Conservation (phyloP, 2,329 filamentous ascomycete species). For the Torrubiella hemipterigena region DNA sequence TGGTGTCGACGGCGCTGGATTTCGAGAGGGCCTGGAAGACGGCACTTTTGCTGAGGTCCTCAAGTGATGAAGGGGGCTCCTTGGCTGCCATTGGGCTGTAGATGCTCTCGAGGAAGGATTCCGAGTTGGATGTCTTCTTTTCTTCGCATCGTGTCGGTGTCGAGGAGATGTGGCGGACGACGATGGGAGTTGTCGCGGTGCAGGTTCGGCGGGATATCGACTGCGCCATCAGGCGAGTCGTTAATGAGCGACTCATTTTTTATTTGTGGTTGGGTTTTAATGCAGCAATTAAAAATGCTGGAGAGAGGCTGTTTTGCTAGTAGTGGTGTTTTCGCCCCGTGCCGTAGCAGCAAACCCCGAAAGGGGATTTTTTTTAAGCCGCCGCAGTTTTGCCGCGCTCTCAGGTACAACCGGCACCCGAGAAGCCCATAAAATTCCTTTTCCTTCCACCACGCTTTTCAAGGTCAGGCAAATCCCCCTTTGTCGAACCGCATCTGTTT, state of each 20-base stretch:
- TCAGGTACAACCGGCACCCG: not conserved
- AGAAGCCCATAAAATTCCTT: too few species aligned
- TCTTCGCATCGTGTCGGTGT: conserved; percentile 14
- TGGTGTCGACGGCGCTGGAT: conserved; percentile 20
- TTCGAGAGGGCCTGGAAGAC: conserved; percentile 25
- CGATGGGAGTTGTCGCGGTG: conserved; percentile 31
- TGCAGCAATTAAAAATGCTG: too few species aligned
- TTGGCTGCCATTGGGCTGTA: conserved; percentile 18
- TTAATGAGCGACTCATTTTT: conserved; percentile 31
- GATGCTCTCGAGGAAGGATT: conserved; percentile 20
- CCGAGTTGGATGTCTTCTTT: conserved; percentile 12
- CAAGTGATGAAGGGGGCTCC: too few species aligned
- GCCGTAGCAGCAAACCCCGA: not conserved
- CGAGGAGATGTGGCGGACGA: too few species aligned
- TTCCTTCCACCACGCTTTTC: too few species aligned
- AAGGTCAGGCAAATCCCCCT: too few species aligned
- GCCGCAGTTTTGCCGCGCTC: conserved; percentile 6
- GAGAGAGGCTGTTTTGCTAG: too few species aligned
- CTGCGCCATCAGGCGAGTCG: conserved; percentile 29
- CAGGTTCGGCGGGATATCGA: conserved; percentile 18
- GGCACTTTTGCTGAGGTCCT: conserved; percentile 23
- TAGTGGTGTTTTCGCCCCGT: too few species aligned
- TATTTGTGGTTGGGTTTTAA: too few species aligned
- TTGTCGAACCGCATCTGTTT: too few species aligned
- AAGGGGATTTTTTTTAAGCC: not conserved